Base-by-base conservation (phyloP, 345 rosid species). In the Kernera saxatilis region DNA sequence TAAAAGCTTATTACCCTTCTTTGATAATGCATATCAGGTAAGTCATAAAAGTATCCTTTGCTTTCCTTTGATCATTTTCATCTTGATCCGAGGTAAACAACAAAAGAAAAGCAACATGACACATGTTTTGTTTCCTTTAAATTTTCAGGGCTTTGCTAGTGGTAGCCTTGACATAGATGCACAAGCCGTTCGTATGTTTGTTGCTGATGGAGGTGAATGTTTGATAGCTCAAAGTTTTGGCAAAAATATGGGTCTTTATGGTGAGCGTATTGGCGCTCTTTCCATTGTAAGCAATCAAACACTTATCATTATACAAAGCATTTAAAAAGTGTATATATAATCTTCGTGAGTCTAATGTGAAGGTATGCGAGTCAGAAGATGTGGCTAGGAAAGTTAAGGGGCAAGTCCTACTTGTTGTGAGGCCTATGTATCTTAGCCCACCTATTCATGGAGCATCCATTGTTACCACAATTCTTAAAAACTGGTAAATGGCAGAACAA, bases 21-120 rank as follows among this genome's bases (percentile, higher is more conserved):
- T 93, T 81, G 97, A 93, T 74, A 91, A 89, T 77, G 98, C 97
- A 43, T 93, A 93, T 83, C 97, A 91, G 96, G 98, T 91, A 76
- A 48, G 40, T 17, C 25, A 26, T 14, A 23, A 40, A 30, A 11
- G 17, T 12, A 25, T 7, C 4, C 4, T 23, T 59, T 66, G 6
- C 43, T 57, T 66, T 48, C 6, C n/a, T 55, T 64, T 51, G n/a
- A n/a, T n/a, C n/a, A n/a, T n/a, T n/a, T n/a, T n/a, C n/a, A n/a
- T n/a, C n/a, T n/a, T n/a, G n/a, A n/a, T n/a, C n/a, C n/a, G n/a
- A n/a, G n/a, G n/a, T n/a, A n/a, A n/a, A n/a, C n/a, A n/a, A n/a
- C n/a, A n/a, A n/a, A n/a, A n/a, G n/a, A n/a, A n/a, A n/a, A n/a
- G 30, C 55, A 25, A 50, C 56, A 50, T 26, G 18, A 50, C 32